Evolutionary conservation across 768 basidiomycete genomes (phyloP), one percentile per base, ranked within the genome.

Genomic region (Psilocybe azurescens): DNA sequence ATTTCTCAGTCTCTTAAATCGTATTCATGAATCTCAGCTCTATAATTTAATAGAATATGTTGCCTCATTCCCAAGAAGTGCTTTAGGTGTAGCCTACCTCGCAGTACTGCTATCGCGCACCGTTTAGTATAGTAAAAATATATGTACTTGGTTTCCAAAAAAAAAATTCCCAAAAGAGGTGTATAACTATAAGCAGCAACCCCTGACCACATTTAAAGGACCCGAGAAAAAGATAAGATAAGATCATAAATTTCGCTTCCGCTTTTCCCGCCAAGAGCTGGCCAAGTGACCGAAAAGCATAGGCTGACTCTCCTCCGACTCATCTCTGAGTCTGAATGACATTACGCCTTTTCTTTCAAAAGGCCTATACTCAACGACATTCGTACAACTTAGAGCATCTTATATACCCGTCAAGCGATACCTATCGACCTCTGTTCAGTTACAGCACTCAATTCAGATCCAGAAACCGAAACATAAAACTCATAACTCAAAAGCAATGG

Each of bases 401-500:
- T 47, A 5, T 53, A 54, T 47, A 38, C 41, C 16, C 16, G 6
- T 3, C 5, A 20, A 14, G 13, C 51, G 41, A 53, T 20, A 44
- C 41, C 39, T 59, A 9, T 53, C 38, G 16, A 58, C 32, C 11
- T 18, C 16, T 38, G 41, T 14, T 16, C 38, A 32, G 29, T 24
- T 46, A 2, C 30, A 58, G 24, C 24, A 33, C 1, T 51, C 30
- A 53, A 3, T 59, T 10, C 29, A 46, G 9, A 47, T 14, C 33
- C n/a, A 16, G n/a, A 36, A 33, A 47, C 36, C n/a, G 16, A 46
- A 47, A 18, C 44, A 7, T 24, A 60, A 46, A 16, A 10, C 52
- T 9, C 52, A 36, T n/a, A 44, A 18, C 28, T 10, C 58, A 44
- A 33, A 14, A 41, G 47, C 65, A 58, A 80, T 79, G 79, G 77